A percentile compares a stretch with the other conserved stretches of the same genome.
These are phyloP conservation scores for Candida anglica DNA, from an alignment of 805 yeast genomes.

Conservation along the genomic window DNA sequence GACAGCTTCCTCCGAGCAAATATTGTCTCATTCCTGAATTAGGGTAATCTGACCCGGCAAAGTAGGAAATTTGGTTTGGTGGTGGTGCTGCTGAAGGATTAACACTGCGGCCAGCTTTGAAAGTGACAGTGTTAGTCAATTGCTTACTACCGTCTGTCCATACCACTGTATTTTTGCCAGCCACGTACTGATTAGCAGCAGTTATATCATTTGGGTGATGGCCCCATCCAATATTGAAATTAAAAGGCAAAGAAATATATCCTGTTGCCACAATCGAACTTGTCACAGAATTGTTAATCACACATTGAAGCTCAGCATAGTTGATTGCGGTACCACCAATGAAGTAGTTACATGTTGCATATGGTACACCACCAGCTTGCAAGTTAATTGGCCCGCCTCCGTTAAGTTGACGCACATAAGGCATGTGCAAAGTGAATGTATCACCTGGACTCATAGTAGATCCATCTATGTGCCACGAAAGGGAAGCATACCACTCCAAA, in stretches of 20 bases:
- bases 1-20: no score
- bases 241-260: not conserved
- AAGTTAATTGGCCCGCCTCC: no score
- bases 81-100: no score
- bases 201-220: slow-evolving; percentile 7
- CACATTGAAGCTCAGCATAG: slow-evolving; percentile 1
- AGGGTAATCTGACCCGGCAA: no score
- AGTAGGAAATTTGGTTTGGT: no score
- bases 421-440: slow-evolving; percentile 12
- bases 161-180: slow-evolving; percentile 12
- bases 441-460: slow-evolving; percentile 13
- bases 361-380: no score
- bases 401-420: no score
- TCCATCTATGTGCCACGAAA: slow-evolving; percentile 19
- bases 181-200: slow-evolving; percentile 5
- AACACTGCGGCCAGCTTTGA: no score
- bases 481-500: slow-evolving; percentile 12
- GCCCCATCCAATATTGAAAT: slow-evolving; percentile 1
- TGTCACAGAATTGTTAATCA: not conserved
- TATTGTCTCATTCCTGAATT: no score
- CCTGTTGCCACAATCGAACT: not conserved
- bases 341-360: slow-evolving; percentile 8
- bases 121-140: slow-evolving; percentile 8
- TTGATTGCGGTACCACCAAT: slow-evolving; percentile 6
- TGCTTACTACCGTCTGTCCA: slow-evolving; percentile 13